These are phyloP conservation scores for Cercophora sp. DNA, from an alignment of 495 filamentous ascomycete species.

Conservation along the genomic window DNA sequence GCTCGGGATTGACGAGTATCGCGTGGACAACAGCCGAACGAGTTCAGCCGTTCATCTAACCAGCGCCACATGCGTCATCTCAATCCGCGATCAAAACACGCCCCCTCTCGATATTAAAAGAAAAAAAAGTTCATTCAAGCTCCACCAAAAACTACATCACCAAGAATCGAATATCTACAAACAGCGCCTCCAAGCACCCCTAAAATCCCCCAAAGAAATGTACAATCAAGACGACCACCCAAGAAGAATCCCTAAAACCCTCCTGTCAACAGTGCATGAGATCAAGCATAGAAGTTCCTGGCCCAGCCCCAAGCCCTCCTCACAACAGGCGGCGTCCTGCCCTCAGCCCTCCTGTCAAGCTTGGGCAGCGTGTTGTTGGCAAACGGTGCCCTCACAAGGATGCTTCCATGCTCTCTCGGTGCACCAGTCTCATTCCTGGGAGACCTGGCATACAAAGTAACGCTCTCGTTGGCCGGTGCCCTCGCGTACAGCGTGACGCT, in stretches of 20 bases:
- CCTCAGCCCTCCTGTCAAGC: not conserved
- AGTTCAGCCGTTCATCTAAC: too few relatives aligned
- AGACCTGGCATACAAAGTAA: not conserved
- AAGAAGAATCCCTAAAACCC: not conserved
- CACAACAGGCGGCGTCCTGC: not conserved
- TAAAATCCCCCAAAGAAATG: too few relatives aligned
- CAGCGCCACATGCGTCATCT: too few relatives aligned
- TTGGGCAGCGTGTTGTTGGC: not conserved
- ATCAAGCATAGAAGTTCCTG: too few relatives aligned
- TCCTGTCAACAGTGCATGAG: too few relatives aligned
- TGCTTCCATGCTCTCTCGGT: too few relatives aligned
- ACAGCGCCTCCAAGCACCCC: not conserved
- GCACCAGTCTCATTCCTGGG: too few relatives aligned
- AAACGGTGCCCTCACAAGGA: not conserved
- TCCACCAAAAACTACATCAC: not conserved
- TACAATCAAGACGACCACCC: not conserved
- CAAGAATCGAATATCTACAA: slow-evolving; percentile 2
- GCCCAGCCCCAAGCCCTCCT: too few relatives aligned
- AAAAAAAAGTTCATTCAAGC: not conserved
- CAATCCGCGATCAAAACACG: too few relatives aligned
- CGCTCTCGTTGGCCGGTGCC: not conserved
- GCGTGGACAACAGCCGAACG: too few relatives aligned
- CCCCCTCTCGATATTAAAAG: too few relatives aligned
- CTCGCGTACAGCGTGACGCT: not conserved
- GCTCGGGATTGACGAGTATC: too few relatives aligned